A percentile compares a stretch with the other conserved stretches of the same genome.
Evolutionary conservation across 306 rosid species (phyloP).

Genomic region (Sicyos baderoa): DNA sequence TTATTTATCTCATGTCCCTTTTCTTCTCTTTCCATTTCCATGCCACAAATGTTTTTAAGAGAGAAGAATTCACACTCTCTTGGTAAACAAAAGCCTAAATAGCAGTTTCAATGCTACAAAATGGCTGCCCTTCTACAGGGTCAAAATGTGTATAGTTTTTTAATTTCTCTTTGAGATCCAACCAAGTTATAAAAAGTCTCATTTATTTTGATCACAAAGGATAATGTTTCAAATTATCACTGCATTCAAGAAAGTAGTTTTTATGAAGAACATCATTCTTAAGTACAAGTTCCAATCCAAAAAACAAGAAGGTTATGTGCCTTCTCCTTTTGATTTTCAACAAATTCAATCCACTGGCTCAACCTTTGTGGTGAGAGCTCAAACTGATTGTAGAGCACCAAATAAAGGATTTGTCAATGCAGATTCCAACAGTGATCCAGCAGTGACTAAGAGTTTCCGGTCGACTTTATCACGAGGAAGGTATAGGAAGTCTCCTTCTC

Average conservation of each 20-base stretch:
- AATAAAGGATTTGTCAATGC: conserved; percentile 82
- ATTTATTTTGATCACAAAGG: too few species aligned
- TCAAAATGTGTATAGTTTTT: too few species aligned
- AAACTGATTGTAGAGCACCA: conserved; percentile 39
- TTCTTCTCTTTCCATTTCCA: too few species aligned
- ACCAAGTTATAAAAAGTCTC: too few species aligned
- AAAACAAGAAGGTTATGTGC: background rate
- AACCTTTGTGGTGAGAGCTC: background rate
- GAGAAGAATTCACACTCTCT: too few species aligned
- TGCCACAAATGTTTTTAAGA: too few species aligned
- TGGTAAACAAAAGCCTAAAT: too few species aligned
- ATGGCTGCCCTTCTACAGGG: too few species aligned
- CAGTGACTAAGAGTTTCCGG: conserved; percentile 36
- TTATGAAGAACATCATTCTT: background rate
- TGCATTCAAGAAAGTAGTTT: background rate
- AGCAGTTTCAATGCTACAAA: too few species aligned
- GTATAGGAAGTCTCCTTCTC: conserved; percentile 48
- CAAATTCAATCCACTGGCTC: background rate
- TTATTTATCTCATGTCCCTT: too few species aligned
- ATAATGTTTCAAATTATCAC: background rate
- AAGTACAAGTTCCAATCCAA: background rate
- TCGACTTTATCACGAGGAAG: conserved; percentile 54
- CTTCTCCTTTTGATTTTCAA: background rate
- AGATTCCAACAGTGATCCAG: conserved; percentile 51
- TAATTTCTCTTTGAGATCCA: background rate